Base-by-base conservation (phyloP, 1,284 basidiomycete genomes). In the Cutaneotrichosporon curvatum region DNA sequence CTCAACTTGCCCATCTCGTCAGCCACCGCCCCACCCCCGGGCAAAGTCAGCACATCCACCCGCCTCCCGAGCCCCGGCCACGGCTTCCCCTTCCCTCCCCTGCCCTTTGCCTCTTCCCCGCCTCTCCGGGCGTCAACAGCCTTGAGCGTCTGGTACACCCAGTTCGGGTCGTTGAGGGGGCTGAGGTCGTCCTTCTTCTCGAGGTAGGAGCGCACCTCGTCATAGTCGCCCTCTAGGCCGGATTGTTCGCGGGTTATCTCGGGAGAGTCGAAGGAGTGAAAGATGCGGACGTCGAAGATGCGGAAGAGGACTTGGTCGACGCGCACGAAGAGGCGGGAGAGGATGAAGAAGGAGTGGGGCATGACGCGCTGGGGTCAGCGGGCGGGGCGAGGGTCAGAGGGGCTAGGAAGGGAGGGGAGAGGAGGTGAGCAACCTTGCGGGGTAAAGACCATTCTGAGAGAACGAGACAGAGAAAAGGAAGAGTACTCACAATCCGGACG, bases 301-400 rank as follows among this genome's bases (percentile, higher is more conserved):
- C 95, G 79, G 73, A 98, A 98, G 34, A 97, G 79, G 35, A 99
- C 95, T 47, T 86, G 81, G 68, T 99, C 95, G 39, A 99, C 91
- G 18, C 95, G 81, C 4, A 99, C 76, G n/a, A 87, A 90, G 68
- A 96, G 89, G 7, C 95, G 80, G 1, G 83, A 79, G 9, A 99
- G 80, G 53, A 97, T 81, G 70, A 97, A 94, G 57, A 96, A 78
- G 41, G 85, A 94, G n/a, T 83, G 84, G 0, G 94, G 91, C 92
- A 98, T 98, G 38, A 98, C 91, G 47, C 95, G 83, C 90, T 95
- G 60, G 18, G 25, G 55, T 53, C 28, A 41, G n/a, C 30, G 8
- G 5, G 25, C 3, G 2, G 4, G 6, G 23, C 19, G 16, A 15
- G 14, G 18, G 36, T 19, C 36, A 28, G 8, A 28, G 25, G 8